A percentile compares a stretch with the other conserved stretches of the same genome.
Evolutionary conservation across 2,329 filamentous ascomycete species (phyloP).

Genomic region (Penicillium sp.): DNA sequence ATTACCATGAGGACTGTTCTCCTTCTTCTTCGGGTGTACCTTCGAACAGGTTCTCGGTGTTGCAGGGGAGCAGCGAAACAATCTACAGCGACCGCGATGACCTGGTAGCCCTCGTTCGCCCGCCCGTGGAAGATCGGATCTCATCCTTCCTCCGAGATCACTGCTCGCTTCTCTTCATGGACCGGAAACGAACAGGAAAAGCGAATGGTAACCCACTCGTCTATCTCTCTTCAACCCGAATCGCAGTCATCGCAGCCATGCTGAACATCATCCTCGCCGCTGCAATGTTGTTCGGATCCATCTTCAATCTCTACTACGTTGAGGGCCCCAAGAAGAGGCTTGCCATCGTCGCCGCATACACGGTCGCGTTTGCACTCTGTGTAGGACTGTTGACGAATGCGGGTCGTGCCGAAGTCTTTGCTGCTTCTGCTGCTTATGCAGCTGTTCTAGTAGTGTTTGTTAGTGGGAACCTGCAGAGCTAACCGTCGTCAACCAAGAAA

Average conservation of each 20-base stretch:
- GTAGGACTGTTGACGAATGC: not conserved
- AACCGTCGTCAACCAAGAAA: too few species aligned
- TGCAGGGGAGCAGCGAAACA: not conserved
- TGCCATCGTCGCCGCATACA: not conserved
- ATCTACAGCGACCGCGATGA: not conserved
- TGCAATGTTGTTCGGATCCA: not conserved
- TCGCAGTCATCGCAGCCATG: not conserved
- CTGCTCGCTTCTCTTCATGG: too few species aligned
- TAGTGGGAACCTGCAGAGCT: not conserved
- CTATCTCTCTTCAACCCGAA: too few species aligned
- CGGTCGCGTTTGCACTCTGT: not conserved
- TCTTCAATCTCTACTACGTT: constrained; percentile 1
- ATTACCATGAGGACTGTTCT: too few species aligned
- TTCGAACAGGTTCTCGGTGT: too few species aligned
- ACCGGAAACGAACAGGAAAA: too few species aligned
- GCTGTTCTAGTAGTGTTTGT: constrained; percentile 8
- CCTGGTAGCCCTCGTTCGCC: not conserved
- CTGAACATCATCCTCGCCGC: not conserved
- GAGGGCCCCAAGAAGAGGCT: not conserved
- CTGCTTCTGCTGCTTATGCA: not conserved
- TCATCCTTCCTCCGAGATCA: too few species aligned
- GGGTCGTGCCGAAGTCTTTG: not conserved
- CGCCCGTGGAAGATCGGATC: not conserved
- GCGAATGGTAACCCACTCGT: too few species aligned
- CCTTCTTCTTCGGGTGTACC: too few species aligned